Base-by-base conservation (phyloP, 2,329 filamentous ascomycete species). In the Lachnellula willkommii region DNA sequence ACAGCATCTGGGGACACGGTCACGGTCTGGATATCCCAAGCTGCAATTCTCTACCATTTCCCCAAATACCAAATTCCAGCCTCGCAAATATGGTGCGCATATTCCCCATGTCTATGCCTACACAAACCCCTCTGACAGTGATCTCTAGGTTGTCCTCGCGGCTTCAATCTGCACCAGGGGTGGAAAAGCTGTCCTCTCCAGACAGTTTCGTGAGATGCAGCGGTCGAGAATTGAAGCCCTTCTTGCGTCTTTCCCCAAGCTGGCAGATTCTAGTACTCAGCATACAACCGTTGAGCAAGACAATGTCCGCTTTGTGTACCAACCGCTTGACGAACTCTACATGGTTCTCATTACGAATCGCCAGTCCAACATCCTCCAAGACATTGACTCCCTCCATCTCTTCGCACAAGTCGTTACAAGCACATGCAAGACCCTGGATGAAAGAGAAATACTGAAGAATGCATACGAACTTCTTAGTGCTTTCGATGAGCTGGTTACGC, bases 321-420 rank as follows among this genome's bases (percentile, higher is more conserved):
- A 99, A 74, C 95, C 94, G 58, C 82, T 99, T 63, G 95, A 99
- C 76, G 95, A 99, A 79, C 86, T 99, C 63, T 99, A 99, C 82
- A 97, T 99, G 84, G 93, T 99, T 64, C 85, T 99, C 69, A 97
- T 99, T 75, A 99, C 95, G 73, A 99, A 99, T 80, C 89, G 91
- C 68, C 94, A 97, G 79, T 97, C 93, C 74, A 99, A 99, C 76
- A 99, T 99, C 66, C 82, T 99, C 51, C 94, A 99, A 77, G 94
- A 99, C 74, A 99, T 99, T 73, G 94, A 97, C 76, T 96, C 94
- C 57, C 83, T 99, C 58, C 95, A 99, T 73, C 82, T 99, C 20
- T 99, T 99, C 72, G 93, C 93, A 57, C 94, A 99, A 77, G 93
- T 99, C 15, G 94, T 96, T 54, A 90, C 89, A 57, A 96, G 89